phyloP scores from a whole-genome alignment of 2,329 filamentous ascomycete genomes.

The Xylariaceae sp. region DNA sequence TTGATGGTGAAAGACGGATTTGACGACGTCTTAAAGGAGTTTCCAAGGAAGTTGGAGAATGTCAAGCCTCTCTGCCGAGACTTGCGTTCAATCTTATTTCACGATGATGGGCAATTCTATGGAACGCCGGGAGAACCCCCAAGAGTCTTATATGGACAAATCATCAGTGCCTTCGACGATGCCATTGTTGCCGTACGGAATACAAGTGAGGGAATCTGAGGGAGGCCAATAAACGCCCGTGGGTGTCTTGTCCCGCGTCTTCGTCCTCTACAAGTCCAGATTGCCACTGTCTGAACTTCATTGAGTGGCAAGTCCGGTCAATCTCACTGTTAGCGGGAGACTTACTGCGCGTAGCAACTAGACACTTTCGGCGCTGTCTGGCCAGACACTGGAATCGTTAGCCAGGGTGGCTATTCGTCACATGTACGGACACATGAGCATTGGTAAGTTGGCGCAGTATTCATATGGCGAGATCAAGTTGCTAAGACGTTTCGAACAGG shows the following conservation, averaged over 20 bases:
- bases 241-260: background rate
- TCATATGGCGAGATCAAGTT: background rate
- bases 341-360: slow-evolving; percentile 58
- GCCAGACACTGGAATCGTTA: slow-evolving; percentile 56
- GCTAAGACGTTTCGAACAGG: slow-evolving; percentile 32
- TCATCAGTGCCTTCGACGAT: background rate
- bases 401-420: slow-evolving; percentile 56
- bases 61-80: slow-evolving; percentile 1
- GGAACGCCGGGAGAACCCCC: background rate
- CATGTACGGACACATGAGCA: slow-evolving; percentile 72
- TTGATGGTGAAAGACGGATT: background rate
- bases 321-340: slow-evolving; percentile 39
- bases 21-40: background rate
- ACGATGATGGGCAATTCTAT: background rate
- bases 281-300: background rate
- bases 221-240: background rate
- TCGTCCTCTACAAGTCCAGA: background rate
- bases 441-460: slow-evolving; percentile 41
- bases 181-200: background rate
- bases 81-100: background rate
- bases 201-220: background rate
- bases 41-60: background rate
- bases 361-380: slow-evolving; percentile 56
- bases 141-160: background rate
- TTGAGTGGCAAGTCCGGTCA: background rate